Evolutionary conservation across 1,139 yeast species (phyloP), one percentile per base, ranked within the genome.

Genomic region (Hyphopichia khmerensis): DNA sequence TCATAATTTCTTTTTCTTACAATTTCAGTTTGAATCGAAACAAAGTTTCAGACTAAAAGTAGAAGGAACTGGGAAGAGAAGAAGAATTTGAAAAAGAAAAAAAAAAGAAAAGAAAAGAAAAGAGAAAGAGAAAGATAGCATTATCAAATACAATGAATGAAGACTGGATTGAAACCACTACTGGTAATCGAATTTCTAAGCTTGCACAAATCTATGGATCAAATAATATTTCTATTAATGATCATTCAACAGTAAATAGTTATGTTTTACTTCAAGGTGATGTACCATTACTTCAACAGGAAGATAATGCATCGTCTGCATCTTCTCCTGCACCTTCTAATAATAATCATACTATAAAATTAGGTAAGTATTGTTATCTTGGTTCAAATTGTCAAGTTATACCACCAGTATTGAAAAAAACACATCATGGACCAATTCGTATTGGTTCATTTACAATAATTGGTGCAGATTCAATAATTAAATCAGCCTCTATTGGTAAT

Each of bases 361-460:
- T 83, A 19, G 88, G 88, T 3, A 72, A 75, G 49, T 77, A 69
- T 59, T 69, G 81, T 44, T 69, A 62, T 44, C 46, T 80, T 2
- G 72, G 60, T 2, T 42, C 51, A 7, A 48, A 56, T 4, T 57
- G 65, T 24, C 42, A 44, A 5, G 55, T 78, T 0, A 47, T 43
- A 0, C 80, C 80, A 0, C 71, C 77, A 1, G 41, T 53, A 7
- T 27, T 53, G 23, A 50, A 48, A 33, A 49, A 50, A 11, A 37
- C 43, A 4, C 49, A 48, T 15, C 55, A 65, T 42, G 60, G 65
- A 3, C 64, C 69, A 0, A 54, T 75, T 9, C 67, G 71, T 37
- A 66, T 86, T 9, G 93, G 91, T 0, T 78, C 82, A 8, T 82
- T 74, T 53, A 78, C 80, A 9, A 65, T 73, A 17, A 62, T 86